Evolutionary conservation across 2,329 filamentous ascomycete genomes (phyloP), one percentile per base, ranked within the genome.

Genomic region (Teratosphaeria gauchensis): DNA sequence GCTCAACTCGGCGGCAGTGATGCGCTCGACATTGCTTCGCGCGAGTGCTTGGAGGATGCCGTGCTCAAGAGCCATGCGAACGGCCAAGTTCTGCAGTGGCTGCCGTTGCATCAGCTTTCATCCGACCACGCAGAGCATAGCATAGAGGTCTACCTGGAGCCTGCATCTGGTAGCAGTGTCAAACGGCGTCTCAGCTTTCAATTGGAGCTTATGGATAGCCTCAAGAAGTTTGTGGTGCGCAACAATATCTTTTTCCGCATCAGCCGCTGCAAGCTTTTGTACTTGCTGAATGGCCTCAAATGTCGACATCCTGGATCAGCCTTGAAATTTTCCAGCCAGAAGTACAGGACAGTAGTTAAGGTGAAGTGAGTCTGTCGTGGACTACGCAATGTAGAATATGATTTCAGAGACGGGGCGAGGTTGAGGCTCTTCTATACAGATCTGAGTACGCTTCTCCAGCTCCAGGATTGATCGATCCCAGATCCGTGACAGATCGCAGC

Each of bases 121-220:
- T n/a, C n/a, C 42, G 42, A 16, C 12, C 14, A 46, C 42, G 6
- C n/a, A 46, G 42, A 46, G 42, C 2, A 16, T 16, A 46, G n/a
- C 14, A 46, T 46, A 14, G 42, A 7, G 42, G 42, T 24, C 14
- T 19, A 53, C 51, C 31, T 53, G 51, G n/a, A 53, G 51, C 48
- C 56, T 38, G 2, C 54, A 35, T 31, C 56, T 31, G 16, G 38
- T 58, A 6, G 48, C 35, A 12, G 30, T 58, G 35, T 60, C 58
- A 11, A 30, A 16, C 14, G 59, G 59, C n/a, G 53, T 59, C 51
- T 61, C 59, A 46, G 51, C 57, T 4, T 54, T 48, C 12, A 59
- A 38, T 53, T 56, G 59, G 5, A 61, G 54, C 12, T 59, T 59
- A 32, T 61, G 57, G 21, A 61, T 59, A 14, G 53, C 59, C 5